Conservation (phyloP, 177 flowering plant species). For the Tripterygium wilfordii region DNA sequence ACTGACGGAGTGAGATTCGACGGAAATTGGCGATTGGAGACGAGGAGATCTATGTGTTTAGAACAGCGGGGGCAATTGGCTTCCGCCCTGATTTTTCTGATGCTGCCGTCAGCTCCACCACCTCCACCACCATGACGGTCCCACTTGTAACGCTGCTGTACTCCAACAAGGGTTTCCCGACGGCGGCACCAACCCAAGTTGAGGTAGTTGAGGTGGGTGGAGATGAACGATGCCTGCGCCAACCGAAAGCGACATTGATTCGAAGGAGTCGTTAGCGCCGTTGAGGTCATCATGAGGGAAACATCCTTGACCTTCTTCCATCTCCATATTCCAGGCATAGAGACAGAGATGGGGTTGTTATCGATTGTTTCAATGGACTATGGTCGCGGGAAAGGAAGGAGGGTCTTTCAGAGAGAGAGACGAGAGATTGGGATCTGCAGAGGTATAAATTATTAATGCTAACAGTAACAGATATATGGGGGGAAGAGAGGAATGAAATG, state of each 20-base stretch:
- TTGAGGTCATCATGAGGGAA: background rate
- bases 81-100: conserved; percentile 63
- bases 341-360: background rate
- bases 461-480: too few relatives aligned
- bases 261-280: background rate
- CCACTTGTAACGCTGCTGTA: conserved; percentile 63
- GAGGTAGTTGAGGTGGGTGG: conserved; percentile 23
- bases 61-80: conserved; percentile 88
- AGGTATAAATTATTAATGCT: too few relatives aligned
- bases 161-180: conserved; percentile 26
- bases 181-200: conserved; percentile 19
- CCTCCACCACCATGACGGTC: too few relatives aligned
- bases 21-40: conserved; percentile 46
- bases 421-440: too few relatives aligned
- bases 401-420: conserved; percentile 7
- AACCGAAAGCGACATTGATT: background rate
- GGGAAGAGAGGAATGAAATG: too few relatives aligned
- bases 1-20: conserved; percentile 12
- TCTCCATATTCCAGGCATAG: conserved; percentile 15
- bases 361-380: too few relatives aligned
- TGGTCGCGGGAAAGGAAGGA: conserved; percentile 1
- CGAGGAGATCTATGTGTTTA: conserved; percentile 61
- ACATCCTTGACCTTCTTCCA: conserved; percentile 9
- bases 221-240: conserved; percentile 19
- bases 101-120: conserved; percentile 12